Base-by-base conservation (phyloP, 2,329 filamentous ascomycete genomes). In the Stenocarpella maydis region DNA sequence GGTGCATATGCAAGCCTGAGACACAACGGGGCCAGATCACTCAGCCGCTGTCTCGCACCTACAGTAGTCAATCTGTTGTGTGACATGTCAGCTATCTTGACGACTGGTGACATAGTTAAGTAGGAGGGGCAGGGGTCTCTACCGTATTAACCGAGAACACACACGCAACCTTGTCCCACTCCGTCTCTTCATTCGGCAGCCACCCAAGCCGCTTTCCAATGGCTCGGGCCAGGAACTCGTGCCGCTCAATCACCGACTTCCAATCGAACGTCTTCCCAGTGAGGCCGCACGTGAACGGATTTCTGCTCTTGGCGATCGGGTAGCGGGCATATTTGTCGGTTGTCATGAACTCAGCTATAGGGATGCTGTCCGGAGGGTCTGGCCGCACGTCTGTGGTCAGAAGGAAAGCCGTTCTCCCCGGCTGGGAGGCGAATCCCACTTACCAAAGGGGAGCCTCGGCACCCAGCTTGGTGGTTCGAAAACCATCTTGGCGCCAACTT, bases 131-230 rank as follows among this genome's bases (percentile, higher is more conserved):
- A 28, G 21, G 2, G 15, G 12, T 49, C 19, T 86, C 70, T 80
- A 93, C 91, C 37, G 92, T 93, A 77, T 97, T 97, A 70, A 94
- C 80, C n/a, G 91, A 90, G 80, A 93, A 97, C 34, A 95, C 82
- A 5, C 85, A 91, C 58, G 93, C 83, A 28, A 95, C 91, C 78
- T 94, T 94, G 75, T 96, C 92, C 91, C 91, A 96, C 77, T 95
- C 92, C 0, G 88, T 88, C 15, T 91, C 92, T 68, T 88, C 79
- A 73, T 92, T 90, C 9, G 91, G 88, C 54, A 85, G 79, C 86
- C 92, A 94, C 52, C 88, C 90, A 70, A 96, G 85, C 72, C 92
- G 88, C 77, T 92, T 90, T 49, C 87, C 86, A 41, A 97, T 81
- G 26, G 87, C 90, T 69, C 91, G 87, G 19, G 93, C 87, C 26